Percentiles rank a stretch among this genome's conserved stretches.
Evolutionary conservation across 345 rosid species (phyloP).

Genomic region (Theobroma cacao): DNA sequence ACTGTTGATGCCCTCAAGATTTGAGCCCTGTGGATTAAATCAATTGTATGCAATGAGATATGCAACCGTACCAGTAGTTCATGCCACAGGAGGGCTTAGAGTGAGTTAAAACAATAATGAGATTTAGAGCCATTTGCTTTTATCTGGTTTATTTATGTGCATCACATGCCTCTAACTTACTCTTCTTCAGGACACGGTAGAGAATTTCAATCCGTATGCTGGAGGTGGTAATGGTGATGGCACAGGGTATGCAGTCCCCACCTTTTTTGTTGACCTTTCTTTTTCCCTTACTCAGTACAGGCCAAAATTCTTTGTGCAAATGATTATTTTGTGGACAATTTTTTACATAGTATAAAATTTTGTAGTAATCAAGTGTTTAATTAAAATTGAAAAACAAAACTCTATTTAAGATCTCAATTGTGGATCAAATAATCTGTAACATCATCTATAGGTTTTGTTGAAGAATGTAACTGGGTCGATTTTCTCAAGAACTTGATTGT

Average conservation of each 20-base stretch:
- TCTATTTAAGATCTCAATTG: neutral
- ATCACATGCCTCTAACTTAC: neutral
- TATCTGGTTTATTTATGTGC: neutral
- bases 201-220: constrained; percentile 75
- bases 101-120: constrained; percentile 41
- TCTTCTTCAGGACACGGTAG: constrained; percentile 74
- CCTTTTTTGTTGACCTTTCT: too few relatives aligned
- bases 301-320: neutral
- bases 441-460: neutral
- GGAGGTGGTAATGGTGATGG: constrained; percentile 67
- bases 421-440: neutral
- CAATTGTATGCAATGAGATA: constrained; percentile 97
- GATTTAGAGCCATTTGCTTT: neutral
- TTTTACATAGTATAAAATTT: neutral
- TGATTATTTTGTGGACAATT: neutral
- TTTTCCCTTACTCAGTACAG: neutral
- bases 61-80: constrained; percentile 92
- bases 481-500: neutral
- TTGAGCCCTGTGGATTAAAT: constrained; percentile 94
- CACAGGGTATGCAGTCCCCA: constrained; percentile 61
- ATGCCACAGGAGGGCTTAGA: constrained; percentile 89
- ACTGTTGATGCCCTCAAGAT: constrained; percentile 96
- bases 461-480: neutral
- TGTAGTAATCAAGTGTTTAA: neutral
- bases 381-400: neutral